Evolutionary conservation across 495 filamentous ascomycete species (phyloP).

Genomic region (Podospora pseudocomata): DNA sequence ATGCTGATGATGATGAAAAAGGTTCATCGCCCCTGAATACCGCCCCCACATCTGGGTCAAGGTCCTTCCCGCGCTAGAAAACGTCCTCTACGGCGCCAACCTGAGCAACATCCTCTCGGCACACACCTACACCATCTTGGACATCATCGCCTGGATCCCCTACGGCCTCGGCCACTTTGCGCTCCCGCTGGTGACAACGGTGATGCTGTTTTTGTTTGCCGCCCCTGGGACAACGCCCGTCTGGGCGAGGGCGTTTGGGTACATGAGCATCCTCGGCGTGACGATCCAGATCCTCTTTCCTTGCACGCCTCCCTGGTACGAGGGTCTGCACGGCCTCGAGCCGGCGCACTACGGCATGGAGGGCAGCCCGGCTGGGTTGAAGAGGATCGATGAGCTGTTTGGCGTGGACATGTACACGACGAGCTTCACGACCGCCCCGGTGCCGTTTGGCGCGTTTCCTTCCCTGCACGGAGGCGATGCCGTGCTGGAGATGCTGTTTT

Average conservation of each 20-base stretch:
- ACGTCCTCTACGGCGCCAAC: constrained; percentile 94
- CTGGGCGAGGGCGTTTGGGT: constrained; percentile 82
- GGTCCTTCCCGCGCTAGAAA: constrained; percentile 90
- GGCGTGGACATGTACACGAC: constrained; percentile 91
- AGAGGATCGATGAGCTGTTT: constrained; percentile 81
- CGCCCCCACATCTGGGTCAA: constrained; percentile 91
- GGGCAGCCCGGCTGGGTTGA: constrained; percentile 82
- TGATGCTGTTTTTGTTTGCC: constrained; percentile 78
- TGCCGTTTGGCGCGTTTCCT: constrained; percentile 94
- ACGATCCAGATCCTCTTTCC: constrained; percentile 83
- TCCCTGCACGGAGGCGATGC: constrained; percentile 84
- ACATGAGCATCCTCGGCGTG: constrained; percentile 85
- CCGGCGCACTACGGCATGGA: constrained; percentile 89
- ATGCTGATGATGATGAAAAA: constrained; percentile 11
- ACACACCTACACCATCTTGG: constrained; percentile 74
- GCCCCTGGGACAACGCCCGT: constrained; percentile 81
- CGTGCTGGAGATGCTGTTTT: constrained; percentile 85
- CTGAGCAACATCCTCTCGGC: constrained; percentile 92
- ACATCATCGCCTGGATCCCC: constrained; percentile 87
- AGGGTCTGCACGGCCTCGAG: constrained; percentile 77
- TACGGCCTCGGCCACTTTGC: constrained; percentile 89
- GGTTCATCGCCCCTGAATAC: constrained; percentile 78
- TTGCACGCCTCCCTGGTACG: constrained; percentile 94
- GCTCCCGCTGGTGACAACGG: constrained; percentile 69
- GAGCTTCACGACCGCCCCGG: constrained; percentile 77